Evolutionary conservation across 2,329 filamentous ascomycete genomes (phyloP), one percentile per base, ranked within the genome.

Genomic region (Parascedosporium putredinis): DNA sequence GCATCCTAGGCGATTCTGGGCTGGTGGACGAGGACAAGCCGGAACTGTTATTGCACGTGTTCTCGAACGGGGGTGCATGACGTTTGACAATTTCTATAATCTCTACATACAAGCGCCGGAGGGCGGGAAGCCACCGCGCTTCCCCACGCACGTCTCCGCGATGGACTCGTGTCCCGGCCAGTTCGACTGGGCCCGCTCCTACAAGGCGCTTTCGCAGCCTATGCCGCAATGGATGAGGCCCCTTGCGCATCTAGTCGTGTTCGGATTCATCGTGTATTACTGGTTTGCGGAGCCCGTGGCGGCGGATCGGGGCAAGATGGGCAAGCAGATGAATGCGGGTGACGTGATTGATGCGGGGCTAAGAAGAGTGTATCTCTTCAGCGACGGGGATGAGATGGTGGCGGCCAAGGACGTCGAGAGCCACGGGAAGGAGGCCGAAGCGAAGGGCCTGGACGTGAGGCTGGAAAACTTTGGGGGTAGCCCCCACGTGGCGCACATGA

Each of bases 51-150:
- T 57, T 73, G 10, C 75, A 78, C 54, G 52, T 68, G 29, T 76
- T 78, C 56, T 78, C 74, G 34, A 77, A 78, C 54, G 74, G 74
- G 75, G 75, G 44, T 63, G 68, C 22, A 64, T 65, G 48, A 67
- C 67, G 27, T 66, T 72, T 16, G 59, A 59, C 27, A 61, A 64
- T 33, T 56, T 74, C 16, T 68, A 68, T 49, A 54, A 59, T 24
- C 56, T 62, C 10, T 70, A 67, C 50, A 57, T 55, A 31, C 52
- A 57, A 18, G 53, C 58, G 25, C 55, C 62, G 1, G 54, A 45
- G 1, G 53, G 47, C 4, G 14, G 16, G 4, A n/a, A 48, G 6
- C 47, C 46, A 3, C 44, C 51, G 43, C 20, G 58, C 2, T 60
- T 74, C 47, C 72, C 72, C 25, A 58, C 63, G 5, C 68, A 75